Conservation (phyloP, 768 basidiomycete genomes). For the Tremella yokohamensis region DNA sequence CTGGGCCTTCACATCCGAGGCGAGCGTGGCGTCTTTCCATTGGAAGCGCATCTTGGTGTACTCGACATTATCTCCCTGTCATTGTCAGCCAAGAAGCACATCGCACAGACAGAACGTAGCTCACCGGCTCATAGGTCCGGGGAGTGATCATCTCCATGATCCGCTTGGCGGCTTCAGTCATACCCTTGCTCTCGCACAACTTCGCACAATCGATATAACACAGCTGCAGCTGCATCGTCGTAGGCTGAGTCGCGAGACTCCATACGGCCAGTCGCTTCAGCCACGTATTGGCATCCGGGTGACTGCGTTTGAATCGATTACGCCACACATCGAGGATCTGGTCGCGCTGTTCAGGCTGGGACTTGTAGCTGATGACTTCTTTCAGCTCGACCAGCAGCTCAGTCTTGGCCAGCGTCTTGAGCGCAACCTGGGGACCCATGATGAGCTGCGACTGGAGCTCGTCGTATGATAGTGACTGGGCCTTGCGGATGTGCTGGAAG, state of each 20-base stretch:
- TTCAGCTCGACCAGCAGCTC: conserved; percentile 47
- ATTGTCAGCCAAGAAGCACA: neutral
- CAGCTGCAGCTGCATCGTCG: conserved; percentile 28
- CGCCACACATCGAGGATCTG: conserved; percentile 37
- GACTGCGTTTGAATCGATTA: conserved; percentile 41
- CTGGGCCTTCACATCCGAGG: conserved; percentile 14
- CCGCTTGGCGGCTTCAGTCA: conserved; percentile 34
- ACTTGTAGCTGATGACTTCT: conserved; percentile 49
- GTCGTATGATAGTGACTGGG: conserved; percentile 44
- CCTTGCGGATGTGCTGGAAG: conserved; percentile 46
- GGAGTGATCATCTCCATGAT: conserved; percentile 34
- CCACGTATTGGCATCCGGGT: conserved; percentile 45
- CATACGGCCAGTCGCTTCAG: conserved; percentile 44
- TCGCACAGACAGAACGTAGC: conserved; percentile 13
- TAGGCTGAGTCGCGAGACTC: conserved; percentile 41
- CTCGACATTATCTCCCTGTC: conserved; percentile 43
- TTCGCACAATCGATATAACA: conserved; percentile 47
- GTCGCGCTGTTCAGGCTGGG: conserved; percentile 38
- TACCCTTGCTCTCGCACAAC: conserved; percentile 37
- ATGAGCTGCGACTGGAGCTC: conserved; percentile 39
- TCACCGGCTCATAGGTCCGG: conserved; percentile 25
- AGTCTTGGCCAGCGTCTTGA: conserved; percentile 46
- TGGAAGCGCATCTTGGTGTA: conserved; percentile 44
- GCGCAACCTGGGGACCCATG: conserved; percentile 33
- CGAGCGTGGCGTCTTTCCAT: conserved; percentile 36